phyloP scores from a whole-genome alignment of 495 filamentous ascomycete genomes.

The Penicillium canariense region DNA sequence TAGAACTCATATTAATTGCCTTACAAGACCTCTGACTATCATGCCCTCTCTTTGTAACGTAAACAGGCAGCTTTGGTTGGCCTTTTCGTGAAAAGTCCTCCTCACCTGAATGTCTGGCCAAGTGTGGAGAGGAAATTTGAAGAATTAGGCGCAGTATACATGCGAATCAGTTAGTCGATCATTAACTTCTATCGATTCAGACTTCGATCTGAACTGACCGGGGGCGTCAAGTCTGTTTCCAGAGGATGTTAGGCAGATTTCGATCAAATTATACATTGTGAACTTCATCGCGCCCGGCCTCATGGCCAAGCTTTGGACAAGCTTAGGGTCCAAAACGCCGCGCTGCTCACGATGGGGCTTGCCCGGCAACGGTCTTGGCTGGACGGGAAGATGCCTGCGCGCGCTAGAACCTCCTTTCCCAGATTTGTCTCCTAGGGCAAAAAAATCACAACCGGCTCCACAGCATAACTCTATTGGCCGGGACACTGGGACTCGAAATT shows the following conservation, averaged over 20 bases:
- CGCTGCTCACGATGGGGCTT: not conserved
- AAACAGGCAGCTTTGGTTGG: no score
- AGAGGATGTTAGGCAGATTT: not conserved
- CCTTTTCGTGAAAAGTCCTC: no score
- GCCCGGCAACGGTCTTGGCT: not conserved
- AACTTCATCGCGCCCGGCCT: not conserved
- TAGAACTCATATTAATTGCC: no score
- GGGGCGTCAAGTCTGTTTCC: not conserved
- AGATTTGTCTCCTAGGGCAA: not conserved
- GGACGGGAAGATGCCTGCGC: not conserved
- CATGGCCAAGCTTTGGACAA: conserved; percentile 9
- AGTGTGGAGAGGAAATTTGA: no score
- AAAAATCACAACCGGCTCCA: not conserved
- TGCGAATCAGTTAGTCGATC: no score
- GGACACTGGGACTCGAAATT: conserved; percentile 31
- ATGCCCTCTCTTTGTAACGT: no score
- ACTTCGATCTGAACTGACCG: no score
- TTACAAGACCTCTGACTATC: no score
- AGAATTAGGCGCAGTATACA: no score
- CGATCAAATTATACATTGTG: not conserved
- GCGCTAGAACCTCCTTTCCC: not conserved
- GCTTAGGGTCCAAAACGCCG: not conserved
- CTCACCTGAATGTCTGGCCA: no score
- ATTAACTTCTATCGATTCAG: no score
- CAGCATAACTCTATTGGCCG: conserved; percentile 25